Base-by-base conservation (phyloP, 192 early-diverging fungal species). In the Coemansia sp. region DNA sequence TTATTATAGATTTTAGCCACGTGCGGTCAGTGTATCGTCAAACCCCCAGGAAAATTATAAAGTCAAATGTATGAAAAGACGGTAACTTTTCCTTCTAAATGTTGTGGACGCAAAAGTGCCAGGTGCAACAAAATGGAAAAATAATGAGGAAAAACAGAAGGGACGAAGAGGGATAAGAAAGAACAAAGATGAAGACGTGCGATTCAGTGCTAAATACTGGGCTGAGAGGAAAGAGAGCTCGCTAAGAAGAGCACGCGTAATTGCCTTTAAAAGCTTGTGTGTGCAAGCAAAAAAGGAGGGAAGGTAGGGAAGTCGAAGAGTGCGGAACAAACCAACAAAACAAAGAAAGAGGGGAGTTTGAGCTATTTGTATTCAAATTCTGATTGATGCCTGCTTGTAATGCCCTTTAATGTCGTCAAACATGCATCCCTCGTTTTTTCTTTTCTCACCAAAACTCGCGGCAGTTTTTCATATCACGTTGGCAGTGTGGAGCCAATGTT, bases 301-400 rank as follows among this genome's bases (percentile, higher is more conserved):
- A 54, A 43, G 31, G 19, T 54, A 50, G 21, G 56, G 47, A 49
- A 29, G 50, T 9, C n/a, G 27, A 43, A 53, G 39, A 23, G 64
- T 57, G 47, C 2, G 55, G 55, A 59, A 66, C 19, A 49, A 50
- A 41, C 48, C 49, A 38, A 35, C 23, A 26, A 43, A 62, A 51
- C 48, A 35, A 29, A 4, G 23, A 25, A 43, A 12, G 4, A 56
- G 47, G 47, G 23, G 23, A 21, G 59, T 11, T 16, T 53, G 63
- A 39, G 54, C 27, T 43, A 43, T 39, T 45, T 48, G 58, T 47
- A 43, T 47, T 57, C 53, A 31, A 57, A 49, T 38, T 17, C 39
- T 31, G 4, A 57, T 56, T 48, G 26, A 51, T 31, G 26, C 3
- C 19, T 54, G 39, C 39, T 41, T 41, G 2, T n/a, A 16, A 45